phyloP scores from a whole-genome alignment of 441 rosid genomes.

The Metrosideros polymorpha region DNA sequence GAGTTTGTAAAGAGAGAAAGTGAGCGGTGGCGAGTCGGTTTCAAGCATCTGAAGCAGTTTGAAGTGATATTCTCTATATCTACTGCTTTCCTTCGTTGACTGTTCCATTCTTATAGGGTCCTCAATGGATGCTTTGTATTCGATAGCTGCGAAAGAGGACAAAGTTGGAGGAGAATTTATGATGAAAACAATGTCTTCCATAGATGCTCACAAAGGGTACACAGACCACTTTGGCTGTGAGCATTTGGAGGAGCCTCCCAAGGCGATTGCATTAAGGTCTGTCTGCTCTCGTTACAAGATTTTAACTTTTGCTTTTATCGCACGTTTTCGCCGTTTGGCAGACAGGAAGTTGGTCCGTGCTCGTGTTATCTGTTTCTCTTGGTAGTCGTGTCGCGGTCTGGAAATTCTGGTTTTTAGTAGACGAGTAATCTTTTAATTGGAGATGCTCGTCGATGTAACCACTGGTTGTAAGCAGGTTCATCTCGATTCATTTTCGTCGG shows the following conservation, averaged over 20 bases:
- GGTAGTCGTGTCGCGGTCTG: background rate
- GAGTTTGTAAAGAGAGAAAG: background rate
- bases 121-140: background rate
- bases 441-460: background rate
- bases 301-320: background rate
- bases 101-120: background rate
- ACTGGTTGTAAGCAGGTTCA: background rate
- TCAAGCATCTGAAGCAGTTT: background rate
- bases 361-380: background rate
- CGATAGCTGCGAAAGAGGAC: background rate
- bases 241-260: background rate
- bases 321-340: background rate
- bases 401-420: background rate
- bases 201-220: background rate
- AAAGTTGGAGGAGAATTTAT: background rate
- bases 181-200: background rate
- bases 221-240: background rate
- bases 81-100: background rate
- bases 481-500: background rate
- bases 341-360: background rate
- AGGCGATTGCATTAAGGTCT: background rate
- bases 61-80: background rate
- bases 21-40: background rate
- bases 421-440: background rate
- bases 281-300: background rate